Percentiles rank a stretch among this genome's conserved stretches.
These are phyloP conservation scores for Luffa acutangula DNA, from an alignment of 306 rosid genomes.

Conservation along the genomic window DNA sequence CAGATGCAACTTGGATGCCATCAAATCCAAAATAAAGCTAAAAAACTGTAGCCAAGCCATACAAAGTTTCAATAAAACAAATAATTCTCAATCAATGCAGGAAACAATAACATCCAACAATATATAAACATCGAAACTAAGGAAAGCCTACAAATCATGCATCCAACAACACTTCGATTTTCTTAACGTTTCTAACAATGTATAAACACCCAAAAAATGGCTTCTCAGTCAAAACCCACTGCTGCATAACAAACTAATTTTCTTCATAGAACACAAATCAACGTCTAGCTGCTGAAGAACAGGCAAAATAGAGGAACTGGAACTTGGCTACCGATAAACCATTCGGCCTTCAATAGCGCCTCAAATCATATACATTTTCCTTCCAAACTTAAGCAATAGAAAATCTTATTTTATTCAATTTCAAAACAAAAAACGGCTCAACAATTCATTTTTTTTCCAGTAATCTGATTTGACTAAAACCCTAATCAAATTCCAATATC, in stretches of 20 bases:
- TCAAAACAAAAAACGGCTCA: neutral
- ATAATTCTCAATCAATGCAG: neutral
- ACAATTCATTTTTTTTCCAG: neutral
- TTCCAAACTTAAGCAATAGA: neutral
- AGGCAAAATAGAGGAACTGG: neutral
- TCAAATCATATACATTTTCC: neutral
- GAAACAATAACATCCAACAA: neutral
- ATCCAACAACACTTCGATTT: neutral
- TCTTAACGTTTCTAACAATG: neutral
- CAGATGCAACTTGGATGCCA: slow-evolving; percentile 68
- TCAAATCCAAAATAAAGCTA: slow-evolving; percentile 15
- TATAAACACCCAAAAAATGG: neutral
- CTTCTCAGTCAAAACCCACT: neutral
- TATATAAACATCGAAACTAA: neutral
- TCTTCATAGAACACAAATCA: neutral
- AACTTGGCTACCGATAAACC: neutral
- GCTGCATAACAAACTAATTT: neutral
- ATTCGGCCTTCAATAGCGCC: neutral
- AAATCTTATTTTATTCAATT: neutral
- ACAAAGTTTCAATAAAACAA: neutral
- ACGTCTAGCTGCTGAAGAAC: neutral
- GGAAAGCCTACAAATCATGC: neutral
- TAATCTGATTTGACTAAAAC: neutral
- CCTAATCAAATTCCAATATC: neutral
- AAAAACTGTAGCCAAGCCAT: neutral